These are phyloP conservation scores for Aegilops longissima DNA, from an alignment of 176 grass and related monocot genomes.

Conservation along the genomic window DNA sequence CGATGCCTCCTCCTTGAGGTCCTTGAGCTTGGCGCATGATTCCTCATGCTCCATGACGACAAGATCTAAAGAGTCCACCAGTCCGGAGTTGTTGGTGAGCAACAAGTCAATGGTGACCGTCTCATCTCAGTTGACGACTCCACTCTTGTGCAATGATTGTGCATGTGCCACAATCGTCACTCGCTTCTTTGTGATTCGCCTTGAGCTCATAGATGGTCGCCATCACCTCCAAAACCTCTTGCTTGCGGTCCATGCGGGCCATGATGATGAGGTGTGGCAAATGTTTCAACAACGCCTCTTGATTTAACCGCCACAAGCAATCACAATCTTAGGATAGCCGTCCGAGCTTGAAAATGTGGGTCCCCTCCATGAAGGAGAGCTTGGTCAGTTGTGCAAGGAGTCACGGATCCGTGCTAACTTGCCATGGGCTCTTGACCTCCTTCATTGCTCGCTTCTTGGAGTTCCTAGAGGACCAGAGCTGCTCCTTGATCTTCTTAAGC, in stretches of 20 bases:
- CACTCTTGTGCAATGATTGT: conserved; percentile 43
- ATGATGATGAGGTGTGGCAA: conserved; percentile 42
- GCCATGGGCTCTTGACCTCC: conserved; percentile 56
- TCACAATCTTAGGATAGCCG: conserved; percentile 84
- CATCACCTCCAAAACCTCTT: conserved; percentile 44
- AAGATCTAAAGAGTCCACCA: conserved; percentile 84
- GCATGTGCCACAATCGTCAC: conserved; percentile 48
- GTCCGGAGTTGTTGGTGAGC: conserved; percentile 72
- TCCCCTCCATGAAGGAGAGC: conserved; percentile 50
- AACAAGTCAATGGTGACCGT: conserved; percentile 63
- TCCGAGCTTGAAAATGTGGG: conserved; percentile 63
- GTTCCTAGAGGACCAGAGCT: conserved; percentile 60
- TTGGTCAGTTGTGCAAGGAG: conserved; percentile 41
- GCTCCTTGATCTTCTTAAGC: conserved; percentile 69
- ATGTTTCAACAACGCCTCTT: conserved; percentile 78
- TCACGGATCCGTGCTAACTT: conserved; percentile 35
- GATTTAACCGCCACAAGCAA: conserved; percentile 74
- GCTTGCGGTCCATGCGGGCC: conserved; percentile 26
- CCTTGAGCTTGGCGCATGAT: conserved; percentile 55
- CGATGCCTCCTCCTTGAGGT: conserved; percentile 50
- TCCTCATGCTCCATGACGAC: conserved; percentile 86
- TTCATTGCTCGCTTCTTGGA: conserved; percentile 57
- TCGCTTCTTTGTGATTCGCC: conserved; percentile 47
- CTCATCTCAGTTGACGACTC: conserved; percentile 64
- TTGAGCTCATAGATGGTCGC: conserved; percentile 59